Percentiles rank a stretch among this genome's conserved stretches.
These are phyloP conservation scores for Aspergillus steynii DNA, from an alignment of 495 filamentous ascomycete species.

Conservation along the genomic window DNA sequence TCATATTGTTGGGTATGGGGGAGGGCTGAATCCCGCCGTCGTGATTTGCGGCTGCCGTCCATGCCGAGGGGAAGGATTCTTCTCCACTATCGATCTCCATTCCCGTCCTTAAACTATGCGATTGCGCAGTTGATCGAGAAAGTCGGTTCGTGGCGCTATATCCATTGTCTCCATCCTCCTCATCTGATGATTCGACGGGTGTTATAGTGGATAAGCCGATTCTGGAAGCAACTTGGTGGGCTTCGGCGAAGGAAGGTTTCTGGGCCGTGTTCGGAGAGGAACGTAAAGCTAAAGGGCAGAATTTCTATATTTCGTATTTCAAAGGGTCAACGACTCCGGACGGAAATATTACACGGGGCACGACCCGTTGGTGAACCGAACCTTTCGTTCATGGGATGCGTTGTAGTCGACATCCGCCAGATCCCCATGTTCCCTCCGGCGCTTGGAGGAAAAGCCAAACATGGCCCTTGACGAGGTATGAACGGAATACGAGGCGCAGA, in stretches of 20 bases:
- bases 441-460: slow-evolving; percentile 22
- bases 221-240: slow-evolving; percentile 16
- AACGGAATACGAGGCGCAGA: background rate
- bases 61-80: slow-evolving; percentile 38
- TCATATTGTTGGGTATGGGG: slow-evolving; percentile 43
- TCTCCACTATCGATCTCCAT: slow-evolving; percentile 56
- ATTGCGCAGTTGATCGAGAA: background rate
- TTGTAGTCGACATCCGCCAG: slow-evolving; percentile 13
- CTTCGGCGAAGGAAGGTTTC: slow-evolving; percentile 17
- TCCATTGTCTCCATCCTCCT: slow-evolving; percentile 29
- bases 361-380: slow-evolving; percentile 2
- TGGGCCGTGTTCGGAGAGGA: slow-evolving; percentile 27
- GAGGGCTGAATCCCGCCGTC: slow-evolving; percentile 50
- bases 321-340: slow-evolving; percentile 7
- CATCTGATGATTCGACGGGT: slow-evolving; percentile 44
- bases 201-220: slow-evolving; percentile 35
- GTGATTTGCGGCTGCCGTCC: slow-evolving; percentile 28
- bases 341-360: background rate
- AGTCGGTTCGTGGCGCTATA: background rate
- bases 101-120: slow-evolving; percentile 18
- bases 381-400: slow-evolving; percentile 24
- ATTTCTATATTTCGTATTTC: slow-evolving; percentile 25
- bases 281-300: slow-evolving; percentile 36
- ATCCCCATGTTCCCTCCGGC: slow-evolving; percentile 25
- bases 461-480: slow-evolving; percentile 14